A percentile compares a stretch with the other conserved stretches of the same genome.
phyloP scores from a whole-genome alignment of 2,329 filamentous ascomycete genomes.

The Furcasterigmium furcatum region DNA sequence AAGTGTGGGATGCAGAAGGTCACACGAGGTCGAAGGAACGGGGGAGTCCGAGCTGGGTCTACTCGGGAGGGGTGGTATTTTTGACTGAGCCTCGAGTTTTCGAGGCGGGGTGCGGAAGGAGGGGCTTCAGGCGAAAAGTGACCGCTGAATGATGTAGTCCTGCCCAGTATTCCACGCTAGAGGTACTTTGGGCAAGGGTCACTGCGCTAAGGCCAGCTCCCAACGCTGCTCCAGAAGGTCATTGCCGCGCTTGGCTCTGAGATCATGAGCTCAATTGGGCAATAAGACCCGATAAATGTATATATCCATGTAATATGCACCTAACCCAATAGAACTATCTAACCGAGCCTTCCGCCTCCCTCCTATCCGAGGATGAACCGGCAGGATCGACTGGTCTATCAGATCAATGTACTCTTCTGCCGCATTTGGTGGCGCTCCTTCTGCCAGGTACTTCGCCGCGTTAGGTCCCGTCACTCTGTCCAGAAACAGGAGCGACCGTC shows the following conservation, averaged over 20 bases:
- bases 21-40: neutral
- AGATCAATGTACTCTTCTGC: no score
- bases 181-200: neutral
- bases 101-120: constrained; percentile 1
- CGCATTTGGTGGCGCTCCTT: no score
- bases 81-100: neutral
- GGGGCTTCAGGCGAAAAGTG: constrained; percentile 1
- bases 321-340: no score
- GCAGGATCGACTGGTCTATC: no score
- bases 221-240: neutral
- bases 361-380: no score
- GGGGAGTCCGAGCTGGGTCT: neutral
- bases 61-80: constrained; percentile 1
- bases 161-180: neutral
- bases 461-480: neutral
- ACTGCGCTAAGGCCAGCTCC: neutral
- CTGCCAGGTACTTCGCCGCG: neutral
- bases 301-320: no score
- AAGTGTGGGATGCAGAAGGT: neutral
- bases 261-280: neutral
- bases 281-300: neutral
- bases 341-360: no score
- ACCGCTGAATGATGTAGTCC: neutral
- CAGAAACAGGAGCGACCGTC: neutral
- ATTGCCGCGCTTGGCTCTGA: neutral